phyloP scores from a whole-genome alignment of 177 flowering plant genomes.

The Vitis hybrid region DNA sequence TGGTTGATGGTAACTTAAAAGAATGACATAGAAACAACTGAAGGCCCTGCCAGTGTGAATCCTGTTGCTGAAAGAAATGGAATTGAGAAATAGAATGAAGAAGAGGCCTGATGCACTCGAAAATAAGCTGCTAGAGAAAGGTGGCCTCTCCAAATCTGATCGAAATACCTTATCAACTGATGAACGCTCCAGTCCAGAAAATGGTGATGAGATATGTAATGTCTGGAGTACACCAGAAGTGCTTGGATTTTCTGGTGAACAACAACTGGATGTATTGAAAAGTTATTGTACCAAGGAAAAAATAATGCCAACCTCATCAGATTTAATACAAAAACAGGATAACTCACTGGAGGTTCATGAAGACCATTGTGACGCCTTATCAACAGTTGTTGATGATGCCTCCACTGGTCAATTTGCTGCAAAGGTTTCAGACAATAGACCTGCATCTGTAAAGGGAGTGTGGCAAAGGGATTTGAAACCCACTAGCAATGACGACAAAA shows the following conservation, averaged over 20 bases:
- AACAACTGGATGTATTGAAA: background rate
- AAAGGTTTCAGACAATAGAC: background rate
- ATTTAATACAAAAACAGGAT: conserved; percentile 7
- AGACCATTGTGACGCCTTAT: background rate
- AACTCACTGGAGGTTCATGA: background rate
- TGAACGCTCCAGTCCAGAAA: background rate
- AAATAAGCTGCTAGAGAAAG: conserved; percentile 5
- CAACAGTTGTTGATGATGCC: background rate
- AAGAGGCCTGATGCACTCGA: conserved; percentile 5
- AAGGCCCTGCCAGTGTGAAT: background rate
- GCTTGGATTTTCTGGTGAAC: conserved; percentile 5
- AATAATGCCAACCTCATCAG: background rate
- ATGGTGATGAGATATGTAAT: background rate
- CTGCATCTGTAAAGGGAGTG: background rate
- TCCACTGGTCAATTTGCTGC: background rate
- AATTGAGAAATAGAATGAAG: background rate
- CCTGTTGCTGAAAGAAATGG: background rate
- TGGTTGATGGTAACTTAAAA: background rate
- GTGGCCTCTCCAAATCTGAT: background rate
- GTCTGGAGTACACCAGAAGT: background rate
- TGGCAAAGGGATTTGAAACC: background rate
- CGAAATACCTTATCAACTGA: conserved; percentile 5
- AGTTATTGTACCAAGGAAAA: background rate
- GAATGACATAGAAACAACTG: conserved; percentile 1
- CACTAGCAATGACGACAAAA: background rate